These are phyloP conservation scores for Basipetospora chlamydospora DNA, from an alignment of 2,329 filamentous ascomycete genomes.

Conservation along the genomic window DNA sequence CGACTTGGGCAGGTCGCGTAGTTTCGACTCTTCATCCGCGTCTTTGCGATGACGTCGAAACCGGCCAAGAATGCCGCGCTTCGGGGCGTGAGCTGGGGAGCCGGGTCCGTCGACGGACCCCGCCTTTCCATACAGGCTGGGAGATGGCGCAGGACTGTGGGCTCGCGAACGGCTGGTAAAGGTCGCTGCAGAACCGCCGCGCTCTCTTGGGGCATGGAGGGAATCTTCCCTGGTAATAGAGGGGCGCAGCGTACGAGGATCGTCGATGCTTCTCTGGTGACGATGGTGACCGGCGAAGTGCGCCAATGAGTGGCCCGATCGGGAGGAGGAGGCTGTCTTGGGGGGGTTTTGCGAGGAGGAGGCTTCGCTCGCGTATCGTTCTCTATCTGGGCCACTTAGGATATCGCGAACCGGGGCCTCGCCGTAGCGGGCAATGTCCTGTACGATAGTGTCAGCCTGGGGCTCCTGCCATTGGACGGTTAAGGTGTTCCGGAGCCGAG, in stretches of 20 bases:
- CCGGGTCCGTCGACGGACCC: constrained; percentile 38
- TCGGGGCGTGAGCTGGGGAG: constrained; percentile 41
- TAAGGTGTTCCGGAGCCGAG: too few species aligned
- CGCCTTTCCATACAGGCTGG: constrained; percentile 33
- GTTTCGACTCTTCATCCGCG: constrained; percentile 23
- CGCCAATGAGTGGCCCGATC: constrained; percentile 44
- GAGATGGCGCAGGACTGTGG: constrained; percentile 68
- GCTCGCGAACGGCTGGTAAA: constrained; percentile 44
- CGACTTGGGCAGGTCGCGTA: constrained; percentile 36
- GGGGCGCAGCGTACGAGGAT: constrained; percentile 52
- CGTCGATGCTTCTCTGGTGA: constrained; percentile 58
- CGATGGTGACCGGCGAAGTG: constrained; percentile 51
- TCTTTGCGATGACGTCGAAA: constrained; percentile 40
- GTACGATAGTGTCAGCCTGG: too few species aligned
- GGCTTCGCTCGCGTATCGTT: constrained; percentile 43
- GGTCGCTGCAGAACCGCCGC: constrained; percentile 25
- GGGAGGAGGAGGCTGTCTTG: constrained; percentile 49
- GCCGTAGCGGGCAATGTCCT: constrained; percentile 65
- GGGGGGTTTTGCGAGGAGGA: constrained; percentile 32
- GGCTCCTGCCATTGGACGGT: too few species aligned
- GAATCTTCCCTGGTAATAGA: constrained; percentile 64
- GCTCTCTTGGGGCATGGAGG: constrained; percentile 36
- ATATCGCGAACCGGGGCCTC: constrained; percentile 62
- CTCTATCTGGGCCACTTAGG: constrained; percentile 53
- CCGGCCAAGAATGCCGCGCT: constrained; percentile 34